Evolutionary conservation across 2,329 filamentous ascomycete genomes (phyloP).

Genomic region (Penicillium decumbens): DNA sequence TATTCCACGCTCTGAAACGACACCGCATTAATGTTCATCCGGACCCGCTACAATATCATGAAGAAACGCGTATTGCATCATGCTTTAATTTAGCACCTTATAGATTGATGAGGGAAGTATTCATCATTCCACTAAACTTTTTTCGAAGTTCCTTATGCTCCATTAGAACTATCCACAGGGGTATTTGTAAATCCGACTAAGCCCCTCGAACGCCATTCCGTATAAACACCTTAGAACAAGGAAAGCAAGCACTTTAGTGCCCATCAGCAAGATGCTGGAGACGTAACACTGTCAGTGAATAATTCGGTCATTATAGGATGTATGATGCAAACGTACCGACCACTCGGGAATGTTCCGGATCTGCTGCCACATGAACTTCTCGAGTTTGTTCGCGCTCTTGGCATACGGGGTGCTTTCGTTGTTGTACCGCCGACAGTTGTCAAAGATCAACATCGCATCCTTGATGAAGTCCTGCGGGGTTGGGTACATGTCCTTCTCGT

Average conservation of each 20-base stretch:
- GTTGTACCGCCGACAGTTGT: slow-evolving; percentile 95
- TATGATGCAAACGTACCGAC: slow-evolving; percentile 51
- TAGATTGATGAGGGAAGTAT: neutral
- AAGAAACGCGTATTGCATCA: slow-evolving; percentile 12
- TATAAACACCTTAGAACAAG: slow-evolving; percentile 14
- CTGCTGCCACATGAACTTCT: slow-evolving; percentile 91
- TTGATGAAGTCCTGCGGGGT: slow-evolving; percentile 88
- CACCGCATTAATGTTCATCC: slow-evolving; percentile 28
- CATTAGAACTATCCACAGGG: slow-evolving; percentile 18
- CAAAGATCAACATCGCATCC: slow-evolving; percentile 83
- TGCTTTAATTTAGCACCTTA: neutral
- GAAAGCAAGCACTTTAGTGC: slow-evolving; percentile 16
- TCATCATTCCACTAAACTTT: neutral
- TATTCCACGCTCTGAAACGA: slow-evolving; percentile 17
- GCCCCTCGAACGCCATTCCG: slow-evolving; percentile 15
- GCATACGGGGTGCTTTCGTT: slow-evolving; percentile 92
- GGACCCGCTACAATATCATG: slow-evolving; percentile 15
- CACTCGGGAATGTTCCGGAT: slow-evolving; percentile 91
- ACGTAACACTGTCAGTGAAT: slow-evolving; percentile 1
- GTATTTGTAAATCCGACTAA: slow-evolving; percentile 16
- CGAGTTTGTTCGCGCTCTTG: slow-evolving; percentile 89
- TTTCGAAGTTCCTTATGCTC: neutral
- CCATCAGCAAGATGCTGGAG: slow-evolving; percentile 41
- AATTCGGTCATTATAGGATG: neutral
- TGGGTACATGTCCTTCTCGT: slow-evolving; percentile 87